These are phyloP conservation scores for Collybiopsis luxurians DNA, from an alignment of 768 basidiomycete genomes.

Conservation along the genomic window DNA sequence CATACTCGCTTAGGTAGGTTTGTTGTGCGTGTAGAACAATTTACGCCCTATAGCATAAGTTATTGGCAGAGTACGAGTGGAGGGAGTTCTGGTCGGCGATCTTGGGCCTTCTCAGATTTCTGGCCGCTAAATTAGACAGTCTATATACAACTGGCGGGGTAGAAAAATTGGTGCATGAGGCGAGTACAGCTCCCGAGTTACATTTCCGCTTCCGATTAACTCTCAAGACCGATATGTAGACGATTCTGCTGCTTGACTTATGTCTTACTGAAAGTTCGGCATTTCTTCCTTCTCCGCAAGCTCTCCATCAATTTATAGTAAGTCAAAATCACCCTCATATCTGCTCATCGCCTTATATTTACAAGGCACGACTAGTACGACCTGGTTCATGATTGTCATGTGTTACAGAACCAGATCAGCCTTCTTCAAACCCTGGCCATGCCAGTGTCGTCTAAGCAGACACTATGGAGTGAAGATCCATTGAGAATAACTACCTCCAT, in stretches of 20 bases:
- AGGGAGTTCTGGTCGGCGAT: slow-evolving; percentile 60
- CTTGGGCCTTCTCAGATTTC: slow-evolving; percentile 51
- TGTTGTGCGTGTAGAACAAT: too few relatives aligned
- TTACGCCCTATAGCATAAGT: too few relatives aligned
- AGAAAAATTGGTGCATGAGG: slow-evolving; percentile 53
- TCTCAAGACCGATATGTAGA: slow-evolving; percentile 32
- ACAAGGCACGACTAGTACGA: slow-evolving; percentile 72
- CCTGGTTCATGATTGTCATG: slow-evolving; percentile 51
- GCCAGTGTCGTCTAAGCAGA: slow-evolving; percentile 22
- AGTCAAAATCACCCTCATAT: too few relatives aligned
- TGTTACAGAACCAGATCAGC: slow-evolving; percentile 44
- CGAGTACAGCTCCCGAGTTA: slow-evolving; percentile 21
- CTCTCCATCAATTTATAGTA: slow-evolving; percentile 63
- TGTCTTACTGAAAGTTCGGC: slow-evolving; percentile 49
- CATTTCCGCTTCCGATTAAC: neutral
- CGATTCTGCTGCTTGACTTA: slow-evolving; percentile 51
- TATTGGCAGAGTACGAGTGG: slow-evolving; percentile 59
- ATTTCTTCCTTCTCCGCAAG: slow-evolving; percentile 50
- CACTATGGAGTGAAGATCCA: slow-evolving; percentile 28
- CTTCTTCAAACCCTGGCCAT: slow-evolving; percentile 41
- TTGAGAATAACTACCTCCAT: slow-evolving; percentile 41
- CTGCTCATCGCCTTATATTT: too few relatives aligned
- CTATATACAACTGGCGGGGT: slow-evolving; percentile 52
- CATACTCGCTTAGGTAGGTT: slow-evolving; percentile 53
- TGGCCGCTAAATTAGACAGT: slow-evolving; percentile 51